A percentile compares a stretch with the other conserved stretches of the same genome.
phyloP scores from a whole-genome alignment of 2,329 filamentous ascomycete genomes.

The Pezicula neosporulosa region DNA sequence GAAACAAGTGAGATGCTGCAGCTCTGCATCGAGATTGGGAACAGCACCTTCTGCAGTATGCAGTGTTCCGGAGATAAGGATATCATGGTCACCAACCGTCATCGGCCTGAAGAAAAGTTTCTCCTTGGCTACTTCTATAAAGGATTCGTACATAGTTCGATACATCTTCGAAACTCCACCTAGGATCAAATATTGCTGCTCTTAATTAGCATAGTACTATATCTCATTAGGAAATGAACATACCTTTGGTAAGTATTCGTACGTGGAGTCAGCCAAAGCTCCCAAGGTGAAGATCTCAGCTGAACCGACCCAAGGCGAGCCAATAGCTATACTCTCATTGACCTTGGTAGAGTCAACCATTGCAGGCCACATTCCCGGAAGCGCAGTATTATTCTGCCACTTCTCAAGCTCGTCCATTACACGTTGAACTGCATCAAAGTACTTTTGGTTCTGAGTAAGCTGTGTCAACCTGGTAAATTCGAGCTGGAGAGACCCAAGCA shows the following conservation, averaged over 20 bases:
- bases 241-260: constrained; percentile 65
- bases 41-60: constrained; percentile 34
- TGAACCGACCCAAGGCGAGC: constrained; percentile 48
- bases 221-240: constrained; percentile 56
- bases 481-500: constrained; percentile 55
- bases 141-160: constrained; percentile 38
- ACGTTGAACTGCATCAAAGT: constrained; percentile 58
- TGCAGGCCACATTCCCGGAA: constrained; percentile 63
- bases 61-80: constrained; percentile 48
- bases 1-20: constrained; percentile 70
- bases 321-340: constrained; percentile 15
- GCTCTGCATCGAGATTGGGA: constrained; percentile 38
- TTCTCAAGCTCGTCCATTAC: constrained; percentile 55
- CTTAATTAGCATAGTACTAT: background rate
- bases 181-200: constrained; percentile 23
- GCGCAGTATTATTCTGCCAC: constrained; percentile 48
- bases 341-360: constrained; percentile 44
- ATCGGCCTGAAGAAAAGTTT: constrained; percentile 42
- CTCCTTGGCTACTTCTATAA: constrained; percentile 42
- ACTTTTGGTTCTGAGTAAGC: constrained; percentile 57
- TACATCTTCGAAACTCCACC: constrained; percentile 19
- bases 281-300: constrained; percentile 54
- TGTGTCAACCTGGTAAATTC: constrained; percentile 64
- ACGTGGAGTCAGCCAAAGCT: constrained; percentile 54
- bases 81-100: constrained; percentile 31